Conservation (phyloP, 2,329 filamentous ascomycete species). For the Dactylonectria macrodidyma region DNA sequence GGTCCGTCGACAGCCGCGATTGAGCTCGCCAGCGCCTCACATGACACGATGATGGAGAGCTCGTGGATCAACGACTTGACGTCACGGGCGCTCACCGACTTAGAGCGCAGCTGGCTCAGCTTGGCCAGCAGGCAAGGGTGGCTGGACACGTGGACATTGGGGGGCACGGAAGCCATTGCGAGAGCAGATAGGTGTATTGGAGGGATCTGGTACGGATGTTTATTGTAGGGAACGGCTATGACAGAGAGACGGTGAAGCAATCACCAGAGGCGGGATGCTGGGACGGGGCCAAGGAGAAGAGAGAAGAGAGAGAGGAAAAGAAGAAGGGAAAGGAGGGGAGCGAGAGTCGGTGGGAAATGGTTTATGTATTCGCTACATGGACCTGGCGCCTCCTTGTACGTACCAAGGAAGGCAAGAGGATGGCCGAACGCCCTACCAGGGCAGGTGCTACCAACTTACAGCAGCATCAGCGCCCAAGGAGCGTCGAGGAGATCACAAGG, state of each 20-base stretch:
- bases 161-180: slow-evolving; percentile 61
- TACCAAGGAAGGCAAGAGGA: slow-evolving; percentile 9
- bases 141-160: slow-evolving; percentile 82
- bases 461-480: slow-evolving; percentile 10
- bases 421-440: slow-evolving; percentile 19
- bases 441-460: slow-evolving; percentile 29
- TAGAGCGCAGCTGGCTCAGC: slow-evolving; percentile 88
- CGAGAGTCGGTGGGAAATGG: slow-evolving; percentile 36
- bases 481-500: slow-evolving; percentile 28
- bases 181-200: neutral
- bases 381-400: slow-evolving; percentile 6
- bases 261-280: slow-evolving; percentile 35
- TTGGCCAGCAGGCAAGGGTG: slow-evolving; percentile 92
- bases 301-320: slow-evolving; percentile 26
- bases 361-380: slow-evolving; percentile 36
- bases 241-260: slow-evolving; percentile 42
- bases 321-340: slow-evolving; percentile 25
- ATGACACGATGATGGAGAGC: slow-evolving; percentile 85
- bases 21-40: slow-evolving; percentile 81
- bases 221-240: slow-evolving; percentile 17
- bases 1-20: slow-evolving; percentile 71
- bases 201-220: slow-evolving; percentile 10
- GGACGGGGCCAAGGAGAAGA: slow-evolving; percentile 47
- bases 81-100: slow-evolving; percentile 78
- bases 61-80: slow-evolving; percentile 89